Base-by-base conservation (phyloP, 2,329 filamentous ascomycete species). In the Sporothrix pallida region DNA sequence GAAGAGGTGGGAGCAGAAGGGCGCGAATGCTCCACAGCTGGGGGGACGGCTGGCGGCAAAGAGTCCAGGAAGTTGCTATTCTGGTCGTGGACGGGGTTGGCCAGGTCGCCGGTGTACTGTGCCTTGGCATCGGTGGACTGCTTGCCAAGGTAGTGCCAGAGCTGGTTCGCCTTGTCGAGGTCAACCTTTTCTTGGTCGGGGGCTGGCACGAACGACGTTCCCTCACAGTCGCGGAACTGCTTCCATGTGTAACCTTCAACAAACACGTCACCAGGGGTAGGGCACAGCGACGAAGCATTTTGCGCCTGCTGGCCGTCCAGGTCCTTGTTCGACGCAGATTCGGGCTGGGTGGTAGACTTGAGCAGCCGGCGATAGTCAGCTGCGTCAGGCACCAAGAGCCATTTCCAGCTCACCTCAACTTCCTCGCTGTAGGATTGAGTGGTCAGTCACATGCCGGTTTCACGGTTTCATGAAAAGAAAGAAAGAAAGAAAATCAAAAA, bases 141-240 rank as follows among this genome's bases (percentile, higher is more conserved):
- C 80, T 90, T 90, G 46, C 93, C 93, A 75, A 99, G 87, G 81
- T 98, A 98, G 83, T 94, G 89, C 93, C 95, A 98, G 20, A 97
- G 81, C 80, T 93, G 91, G 75, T 95, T 88, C 17, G 90, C 86
- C 80, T 92, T 93, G 75, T 83, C 83, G 9, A 97, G 81, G 79
- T 97, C 90, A 74, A 97, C 84, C 82, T 91, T 92, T 79, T 86
- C 87, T 80, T 93, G 90, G 72, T 84, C 85, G 75, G 85, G 85
- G 78, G 91, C 92, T 75, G 76, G 76, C 74, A 78, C 76, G 62
- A 79, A 76, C 8, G 79, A 68, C 8, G 62, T 80, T 70, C 86
- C 83, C 58, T 88, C 85, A 77, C 88, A 86, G 68, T 87, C 87
- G 78, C 93, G 88, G 81, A 97, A 98, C 80, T 98, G 95, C 71